These are phyloP conservation scores for Trichophyton benhamiae DNA, from an alignment of 2,329 filamentous ascomycete genomes.

Conservation along the genomic window DNA sequence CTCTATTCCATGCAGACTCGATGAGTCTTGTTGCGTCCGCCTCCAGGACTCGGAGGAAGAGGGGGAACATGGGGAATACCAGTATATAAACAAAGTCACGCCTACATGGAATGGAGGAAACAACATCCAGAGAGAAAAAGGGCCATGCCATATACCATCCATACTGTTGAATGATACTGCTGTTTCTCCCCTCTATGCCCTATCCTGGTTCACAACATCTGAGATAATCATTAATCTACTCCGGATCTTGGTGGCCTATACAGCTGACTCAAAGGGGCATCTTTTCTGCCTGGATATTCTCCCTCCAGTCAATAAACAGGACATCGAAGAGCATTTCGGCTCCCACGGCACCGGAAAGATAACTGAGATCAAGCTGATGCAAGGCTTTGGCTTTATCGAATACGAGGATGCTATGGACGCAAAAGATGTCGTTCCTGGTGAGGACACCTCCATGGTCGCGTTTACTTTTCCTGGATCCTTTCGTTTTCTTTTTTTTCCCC, in stretches of 20 bases:
- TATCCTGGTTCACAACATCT: background rate
- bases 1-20: background rate
- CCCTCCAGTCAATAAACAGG: slow-evolving; percentile 77
- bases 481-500: background rate
- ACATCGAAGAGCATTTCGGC: slow-evolving; percentile 91
- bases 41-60: background rate
- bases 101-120: background rate
- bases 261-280: slow-evolving; percentile 24
- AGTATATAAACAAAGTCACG: background rate
- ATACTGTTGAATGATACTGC: background rate
- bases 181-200: background rate
- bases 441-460: slow-evolving; percentile 25
- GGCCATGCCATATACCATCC: background rate
- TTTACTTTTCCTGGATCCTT: background rate
- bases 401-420: slow-evolving; percentile 98
- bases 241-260: slow-evolving; percentile 18
- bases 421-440: slow-evolving; percentile 95
- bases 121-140: background rate
- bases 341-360: slow-evolving; percentile 95
- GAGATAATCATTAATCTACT: background rate
- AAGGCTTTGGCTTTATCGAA: slow-evolving; percentile 98
- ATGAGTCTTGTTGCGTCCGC: background rate
- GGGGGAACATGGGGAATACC: background rate
- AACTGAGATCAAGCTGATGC: slow-evolving; percentile 99
- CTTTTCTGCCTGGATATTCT: slow-evolving; percentile 23